phyloP scores from a whole-genome alignment of 169 alveolate genomes.

The Cystoisospora suis region DNA sequence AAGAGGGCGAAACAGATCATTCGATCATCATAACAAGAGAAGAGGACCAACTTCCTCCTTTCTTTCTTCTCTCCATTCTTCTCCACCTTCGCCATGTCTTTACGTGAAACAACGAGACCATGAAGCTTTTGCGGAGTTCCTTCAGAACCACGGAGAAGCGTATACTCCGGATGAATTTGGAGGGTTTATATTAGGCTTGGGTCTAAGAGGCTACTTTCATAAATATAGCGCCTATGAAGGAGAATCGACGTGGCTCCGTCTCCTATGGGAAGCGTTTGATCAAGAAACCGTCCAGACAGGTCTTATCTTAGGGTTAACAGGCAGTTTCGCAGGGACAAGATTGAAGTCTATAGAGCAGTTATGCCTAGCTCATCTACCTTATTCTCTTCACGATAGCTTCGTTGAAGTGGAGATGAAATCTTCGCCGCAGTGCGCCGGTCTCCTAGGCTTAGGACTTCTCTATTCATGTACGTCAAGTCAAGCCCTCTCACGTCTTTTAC shows the following conservation, averaged over 20 bases:
- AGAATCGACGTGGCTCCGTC: too few relatives aligned
- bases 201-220: background rate
- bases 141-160: background rate
- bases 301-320: background rate
- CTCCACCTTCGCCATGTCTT: too few relatives aligned
- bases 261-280: constrained; percentile 8
- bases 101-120: too few relatives aligned
- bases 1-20: too few relatives aligned
- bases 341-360: background rate
- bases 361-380: background rate
- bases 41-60: too few relatives aligned
- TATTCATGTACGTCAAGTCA: background rate
- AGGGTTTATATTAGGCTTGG: background rate
- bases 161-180: constrained; percentile 6
- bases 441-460: background rate
- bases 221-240: too few relatives aligned
- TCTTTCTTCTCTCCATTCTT: too few relatives aligned
- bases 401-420: background rate
- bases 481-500: background rate
- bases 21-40: too few relatives aligned
- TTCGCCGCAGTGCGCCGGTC: constrained; percentile 25
- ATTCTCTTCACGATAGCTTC: background rate
- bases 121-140: background rate
- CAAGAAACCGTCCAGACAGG: constrained; percentile 14
- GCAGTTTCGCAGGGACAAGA: constrained; percentile 1